These are phyloP conservation scores for Stachybotrys elegans DNA, from an alignment of 2,329 filamentous ascomycete genomes.

Conservation along the genomic window DNA sequence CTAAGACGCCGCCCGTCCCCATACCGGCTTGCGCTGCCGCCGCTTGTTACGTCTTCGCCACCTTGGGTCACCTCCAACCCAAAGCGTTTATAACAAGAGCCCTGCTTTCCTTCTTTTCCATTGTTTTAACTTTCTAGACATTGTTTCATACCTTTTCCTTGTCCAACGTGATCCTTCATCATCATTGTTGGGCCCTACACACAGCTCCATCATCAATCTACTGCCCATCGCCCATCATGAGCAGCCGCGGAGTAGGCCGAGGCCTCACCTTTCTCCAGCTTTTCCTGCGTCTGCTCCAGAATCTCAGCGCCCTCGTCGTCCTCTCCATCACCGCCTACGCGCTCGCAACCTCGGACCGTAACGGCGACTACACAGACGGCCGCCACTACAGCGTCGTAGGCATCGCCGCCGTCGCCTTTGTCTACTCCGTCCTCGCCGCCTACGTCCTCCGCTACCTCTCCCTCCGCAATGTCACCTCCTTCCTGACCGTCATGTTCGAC, in stretches of 20 bases:
- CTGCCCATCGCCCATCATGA: slow-evolving; percentile 18
- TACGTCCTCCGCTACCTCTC: slow-evolving; percentile 75
- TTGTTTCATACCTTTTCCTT: not conserved
- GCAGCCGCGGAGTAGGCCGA: slow-evolving; percentile 27
- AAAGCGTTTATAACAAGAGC: not conserved
- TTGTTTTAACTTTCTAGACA: not conserved
- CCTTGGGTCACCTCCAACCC: too few relatives aligned
- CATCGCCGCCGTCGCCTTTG: slow-evolving; percentile 66
- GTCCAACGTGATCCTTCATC: not conserved
- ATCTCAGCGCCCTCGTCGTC: slow-evolving; percentile 67
- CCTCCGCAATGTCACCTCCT: slow-evolving; percentile 66
- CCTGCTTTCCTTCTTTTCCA: not conserved
- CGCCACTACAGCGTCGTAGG: slow-evolving; percentile 72
- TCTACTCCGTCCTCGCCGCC: slow-evolving; percentile 71
- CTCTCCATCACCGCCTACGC: slow-evolving; percentile 82
- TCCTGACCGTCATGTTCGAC: slow-evolving; percentile 71
- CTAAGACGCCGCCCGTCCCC: too few relatives aligned
- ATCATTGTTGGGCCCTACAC: not conserved
- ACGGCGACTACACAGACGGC: slow-evolving; percentile 56
- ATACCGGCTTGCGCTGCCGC: too few relatives aligned
- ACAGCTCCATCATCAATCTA: not conserved
- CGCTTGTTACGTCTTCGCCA: too few relatives aligned
- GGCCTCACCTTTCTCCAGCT: slow-evolving; percentile 66
- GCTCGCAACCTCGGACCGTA: slow-evolving; percentile 65
- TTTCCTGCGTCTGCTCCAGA: slow-evolving; percentile 67